These are phyloP conservation scores for Chaetomium cochliodes DNA, from an alignment of 495 filamentous ascomycete species.

Conservation along the genomic window DNA sequence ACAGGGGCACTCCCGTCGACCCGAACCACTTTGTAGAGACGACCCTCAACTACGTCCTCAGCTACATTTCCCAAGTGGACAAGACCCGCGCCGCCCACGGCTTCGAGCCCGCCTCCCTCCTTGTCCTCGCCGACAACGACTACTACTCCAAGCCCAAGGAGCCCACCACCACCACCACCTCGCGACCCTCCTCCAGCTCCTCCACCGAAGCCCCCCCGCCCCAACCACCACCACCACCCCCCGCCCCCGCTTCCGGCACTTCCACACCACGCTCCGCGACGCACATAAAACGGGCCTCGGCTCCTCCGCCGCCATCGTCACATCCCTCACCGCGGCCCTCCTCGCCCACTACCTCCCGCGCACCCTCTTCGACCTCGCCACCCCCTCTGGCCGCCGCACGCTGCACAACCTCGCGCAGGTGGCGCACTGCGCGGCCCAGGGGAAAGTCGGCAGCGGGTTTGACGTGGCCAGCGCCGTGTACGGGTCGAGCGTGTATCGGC, in stretches of 20 bases:
- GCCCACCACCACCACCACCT: neutral
- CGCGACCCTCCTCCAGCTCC: conserved; percentile 45
- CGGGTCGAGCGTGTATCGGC: conserved; percentile 83
- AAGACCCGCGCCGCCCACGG: conserved; percentile 52
- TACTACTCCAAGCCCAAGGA: conserved; percentile 69
- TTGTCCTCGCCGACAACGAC: conserved; percentile 90
- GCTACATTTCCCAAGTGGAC: conserved; percentile 65
- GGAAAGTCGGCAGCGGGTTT: conserved; percentile 93
- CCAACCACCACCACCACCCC: conserved; percentile 22
- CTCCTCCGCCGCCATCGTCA: conserved; percentile 92
- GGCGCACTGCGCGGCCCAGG: conserved; percentile 92
- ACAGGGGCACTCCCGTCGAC: conserved; percentile 38
- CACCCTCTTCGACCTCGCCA: conserved; percentile 52
- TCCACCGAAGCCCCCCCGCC: conserved; percentile 18
- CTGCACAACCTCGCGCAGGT: conserved; percentile 93
- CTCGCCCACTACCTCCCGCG: conserved; percentile 75
- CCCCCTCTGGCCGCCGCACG: conserved; percentile 37
- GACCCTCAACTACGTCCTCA: conserved; percentile 80
- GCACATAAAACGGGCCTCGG: conserved; percentile 97
- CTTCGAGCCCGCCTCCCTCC: conserved; percentile 69
- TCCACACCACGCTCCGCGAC: conserved; percentile 67
- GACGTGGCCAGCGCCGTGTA: conserved; percentile 94
- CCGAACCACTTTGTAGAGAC: conserved; percentile 87
- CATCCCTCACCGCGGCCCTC: conserved; percentile 79
- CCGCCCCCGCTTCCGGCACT: conserved; percentile 65